Conservation (phyloP, 768 basidiomycete genomes). For the Pulveroboletus sp. region DNA sequence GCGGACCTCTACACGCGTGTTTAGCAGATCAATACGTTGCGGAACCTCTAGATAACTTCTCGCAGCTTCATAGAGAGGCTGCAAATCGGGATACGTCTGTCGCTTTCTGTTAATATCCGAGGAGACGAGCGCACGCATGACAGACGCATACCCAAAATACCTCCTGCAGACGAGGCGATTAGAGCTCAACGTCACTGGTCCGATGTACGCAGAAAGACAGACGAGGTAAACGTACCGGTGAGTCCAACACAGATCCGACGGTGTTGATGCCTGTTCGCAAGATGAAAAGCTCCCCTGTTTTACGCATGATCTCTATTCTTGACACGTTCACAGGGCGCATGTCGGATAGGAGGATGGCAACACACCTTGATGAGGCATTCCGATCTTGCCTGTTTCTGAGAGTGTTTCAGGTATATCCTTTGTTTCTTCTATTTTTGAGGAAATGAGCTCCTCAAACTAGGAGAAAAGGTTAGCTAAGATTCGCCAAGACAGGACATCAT, state of each 20-base stretch:
- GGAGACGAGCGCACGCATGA: constrained; percentile 9
- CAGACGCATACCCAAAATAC: constrained; percentile 81
- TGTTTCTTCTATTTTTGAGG: constrained; percentile 91
- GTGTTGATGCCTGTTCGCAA: constrained; percentile 92
- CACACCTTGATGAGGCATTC: constrained; percentile 76
- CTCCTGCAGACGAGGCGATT: constrained; percentile 47
- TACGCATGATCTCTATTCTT: constrained; percentile 85
- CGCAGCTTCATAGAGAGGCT: constrained; percentile 91
- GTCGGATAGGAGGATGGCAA: background rate
- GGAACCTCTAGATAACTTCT: constrained; percentile 93
- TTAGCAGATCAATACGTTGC: constrained; percentile 87
- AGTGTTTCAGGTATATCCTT: constrained; percentile 94
- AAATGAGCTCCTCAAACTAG: constrained; percentile 89
- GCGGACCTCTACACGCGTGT: constrained; percentile 85
- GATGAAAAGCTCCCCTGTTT: constrained; percentile 92
- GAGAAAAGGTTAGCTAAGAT: background rate
- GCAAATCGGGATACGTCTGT: constrained; percentile 90
- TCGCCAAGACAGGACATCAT: constrained; percentile 3
- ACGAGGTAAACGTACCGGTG: constrained; percentile 57
- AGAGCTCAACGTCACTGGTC: background rate
- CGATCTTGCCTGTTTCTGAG: constrained; percentile 92
- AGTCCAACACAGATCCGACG: constrained; percentile 94
- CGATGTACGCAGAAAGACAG: background rate
- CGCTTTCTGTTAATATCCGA: constrained; percentile 14
- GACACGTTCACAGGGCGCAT: constrained; percentile 12